Base-by-base conservation (phyloP, 139 green algal species). In the Haematococcus lacustris region DNA sequence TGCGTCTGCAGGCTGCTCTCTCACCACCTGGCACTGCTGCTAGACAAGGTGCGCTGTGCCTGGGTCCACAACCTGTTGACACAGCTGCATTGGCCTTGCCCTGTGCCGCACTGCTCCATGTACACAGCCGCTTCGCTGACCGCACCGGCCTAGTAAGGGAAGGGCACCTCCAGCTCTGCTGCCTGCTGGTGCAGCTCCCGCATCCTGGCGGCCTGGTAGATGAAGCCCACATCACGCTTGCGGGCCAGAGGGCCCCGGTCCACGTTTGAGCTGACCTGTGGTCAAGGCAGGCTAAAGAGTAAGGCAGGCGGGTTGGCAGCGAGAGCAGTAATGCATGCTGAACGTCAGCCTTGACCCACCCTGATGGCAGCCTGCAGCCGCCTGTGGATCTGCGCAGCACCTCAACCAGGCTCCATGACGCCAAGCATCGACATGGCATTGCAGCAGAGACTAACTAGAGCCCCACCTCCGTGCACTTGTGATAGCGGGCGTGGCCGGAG, bases 381-480 rank as follows among this genome's bases (percentile, higher is more conserved):
- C 79, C 77, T 84, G 66, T 79, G 68, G 38, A 81, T 79, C 79
- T 84, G 78, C 64, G 21, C 47, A 21, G 21, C 21, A 57, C 47
- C 13, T 13, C 21, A 35, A 65, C 28, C 25, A 5, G 9, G 5
- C 57, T 35, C 5, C 5, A 25, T 25, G 5, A 35, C 5, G 32
- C 28, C 13, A 66, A 3, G 47, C 13, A 40, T 50, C 13, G 6
- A 69, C 30, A 9, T 37, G 32, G n/a, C 5, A 35, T 7, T 28
- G 28, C 35, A 69, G 63, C 41, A 69, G 7, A 13, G 23, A 26
- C 41, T n/a, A n/a, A n/a, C n/a, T n/a, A 26, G 57, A 64, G 47
- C 2, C 74, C n/a, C 71, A 85, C 79, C 75, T 85, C 79, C 3
- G 51, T 71, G 69, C 79, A 85, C 75, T 85, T 85, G 72, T 85